Percentiles rank a stretch among this genome's conserved stretches.
These are phyloP conservation scores for Batrachochytrium dendrobatidis DNA, from an alignment of 371 early-diverging fungal genomes.

Conservation along the genomic window DNA sequence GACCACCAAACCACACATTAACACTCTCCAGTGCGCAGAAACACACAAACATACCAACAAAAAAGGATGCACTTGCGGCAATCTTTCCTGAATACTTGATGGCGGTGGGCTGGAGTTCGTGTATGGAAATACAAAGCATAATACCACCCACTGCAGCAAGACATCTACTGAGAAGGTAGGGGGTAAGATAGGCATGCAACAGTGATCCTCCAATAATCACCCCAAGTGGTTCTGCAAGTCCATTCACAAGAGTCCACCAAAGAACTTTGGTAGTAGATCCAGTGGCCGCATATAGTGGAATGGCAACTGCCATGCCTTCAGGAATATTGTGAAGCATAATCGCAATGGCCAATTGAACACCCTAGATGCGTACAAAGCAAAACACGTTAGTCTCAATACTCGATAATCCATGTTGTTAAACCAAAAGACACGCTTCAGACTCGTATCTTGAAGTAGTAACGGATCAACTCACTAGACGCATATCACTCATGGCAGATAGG, in stretches of 20 bases:
- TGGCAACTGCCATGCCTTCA: slow-evolving; percentile 45
- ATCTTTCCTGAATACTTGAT: slow-evolving; percentile 37
- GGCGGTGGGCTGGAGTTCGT: slow-evolving; percentile 46
- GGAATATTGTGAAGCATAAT: slow-evolving; percentile 47
- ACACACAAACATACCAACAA: slow-evolving; percentile 40
- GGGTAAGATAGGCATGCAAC: slow-evolving; percentile 29
- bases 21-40: slow-evolving; percentile 40
- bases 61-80: slow-evolving; percentile 30
- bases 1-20: slow-evolving; percentile 31
- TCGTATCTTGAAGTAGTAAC: background rate
- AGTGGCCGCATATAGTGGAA: slow-evolving; percentile 47
- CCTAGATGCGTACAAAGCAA: slow-evolving; percentile 12
- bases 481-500: slow-evolving; percentile 36
- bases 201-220: slow-evolving; percentile 41
- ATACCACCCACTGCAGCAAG: slow-evolving; percentile 48
- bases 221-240: slow-evolving; percentile 46
- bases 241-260: slow-evolving; percentile 41
- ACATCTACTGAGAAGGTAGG: slow-evolving; percentile 28
- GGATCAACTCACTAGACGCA: slow-evolving; percentile 15
- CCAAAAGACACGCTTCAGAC: too few species aligned
- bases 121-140: slow-evolving; percentile 47
- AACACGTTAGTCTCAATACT: background rate
- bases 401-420: slow-evolving; percentile 11
- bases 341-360: slow-evolving; percentile 41
- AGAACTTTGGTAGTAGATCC: slow-evolving; percentile 27